A percentile compares a stretch with the other conserved stretches of the same genome.
Conservation (phyloP, 139 green algal genomes). For the Astrephomene gubernaculifera region DNA sequence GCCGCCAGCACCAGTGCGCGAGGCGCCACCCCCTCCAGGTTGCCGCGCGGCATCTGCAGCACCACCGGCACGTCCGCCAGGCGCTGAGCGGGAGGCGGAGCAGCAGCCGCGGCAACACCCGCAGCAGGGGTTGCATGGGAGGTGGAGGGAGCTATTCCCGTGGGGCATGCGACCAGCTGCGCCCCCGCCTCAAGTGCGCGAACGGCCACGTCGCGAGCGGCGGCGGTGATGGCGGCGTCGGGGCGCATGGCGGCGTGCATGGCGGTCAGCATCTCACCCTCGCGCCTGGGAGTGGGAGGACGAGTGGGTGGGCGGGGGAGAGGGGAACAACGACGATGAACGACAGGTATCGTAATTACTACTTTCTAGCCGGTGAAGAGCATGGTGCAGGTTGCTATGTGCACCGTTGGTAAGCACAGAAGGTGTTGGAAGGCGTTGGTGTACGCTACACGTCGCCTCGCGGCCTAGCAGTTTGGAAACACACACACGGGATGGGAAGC, state of each 20-base stretch:
- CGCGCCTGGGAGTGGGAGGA: constrained; percentile 19
- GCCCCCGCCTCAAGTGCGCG: constrained; percentile 77
- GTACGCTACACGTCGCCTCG: too few species aligned
- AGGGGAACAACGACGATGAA: not conserved
- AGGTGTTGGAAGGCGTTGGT: too few species aligned
- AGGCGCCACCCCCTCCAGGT: constrained; percentile 89
- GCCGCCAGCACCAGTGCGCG: constrained; percentile 86
- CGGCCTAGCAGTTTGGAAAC: too few species aligned
- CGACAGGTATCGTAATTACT: too few species aligned
- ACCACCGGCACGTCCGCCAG: constrained; percentile 55
- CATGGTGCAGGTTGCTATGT: too few species aligned
- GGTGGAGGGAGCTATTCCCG: too few species aligned
- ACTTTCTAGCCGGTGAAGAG: too few species aligned
- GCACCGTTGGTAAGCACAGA: too few species aligned
- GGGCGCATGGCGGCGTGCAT: constrained; percentile 82
- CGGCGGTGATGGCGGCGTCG: constrained; percentile 43
- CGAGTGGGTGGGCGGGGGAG: not conserved
- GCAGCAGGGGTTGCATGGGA: too few species aligned
- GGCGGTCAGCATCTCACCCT: constrained; percentile 54
- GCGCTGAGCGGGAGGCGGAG: not conserved
- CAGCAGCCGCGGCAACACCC: not conserved
- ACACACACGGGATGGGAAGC: too few species aligned
- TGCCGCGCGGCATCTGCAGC: constrained; percentile 93
- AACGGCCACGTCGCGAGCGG: constrained; percentile 56
- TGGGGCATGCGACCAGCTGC: constrained; percentile 64